These are phyloP conservation scores for Symbiodinium pilosum DNA, from an alignment of 73 alveolate species.

Conservation along the genomic window DNA sequence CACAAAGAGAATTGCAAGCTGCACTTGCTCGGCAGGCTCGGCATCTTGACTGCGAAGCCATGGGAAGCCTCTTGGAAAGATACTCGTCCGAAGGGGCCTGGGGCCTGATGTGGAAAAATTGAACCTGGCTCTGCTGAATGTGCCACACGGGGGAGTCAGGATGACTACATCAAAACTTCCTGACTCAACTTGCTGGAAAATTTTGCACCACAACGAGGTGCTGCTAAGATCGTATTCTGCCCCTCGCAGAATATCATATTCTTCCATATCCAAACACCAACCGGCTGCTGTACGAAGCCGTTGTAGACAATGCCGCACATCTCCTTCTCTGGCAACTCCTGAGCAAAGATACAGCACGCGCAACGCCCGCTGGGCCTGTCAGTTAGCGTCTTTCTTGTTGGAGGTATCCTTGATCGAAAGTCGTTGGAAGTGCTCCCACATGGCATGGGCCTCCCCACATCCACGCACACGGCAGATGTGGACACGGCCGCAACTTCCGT, in stretches of 20 bases:
- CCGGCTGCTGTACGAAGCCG: too few species aligned
- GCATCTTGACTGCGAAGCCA: not conserved
- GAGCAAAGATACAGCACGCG: not conserved
- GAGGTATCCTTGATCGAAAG: not conserved
- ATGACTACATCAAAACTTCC: not conserved
- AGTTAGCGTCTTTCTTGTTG: not conserved
- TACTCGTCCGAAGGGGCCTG: not conserved
- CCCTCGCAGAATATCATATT: too few species aligned
- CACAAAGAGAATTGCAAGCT: not conserved
- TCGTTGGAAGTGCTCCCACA: not conserved
- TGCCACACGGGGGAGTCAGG: constrained; percentile 17
- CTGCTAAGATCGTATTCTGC: too few species aligned
- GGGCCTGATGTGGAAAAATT: not conserved
- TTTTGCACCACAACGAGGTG: too few species aligned
- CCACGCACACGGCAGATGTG: constrained; percentile 29
- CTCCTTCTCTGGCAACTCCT: not conserved
- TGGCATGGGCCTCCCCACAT: not conserved
- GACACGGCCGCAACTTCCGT: not conserved
- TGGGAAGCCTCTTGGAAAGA: not conserved
- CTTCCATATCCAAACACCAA: too few species aligned
- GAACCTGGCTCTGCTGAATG: not conserved
- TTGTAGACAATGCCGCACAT: too few species aligned
- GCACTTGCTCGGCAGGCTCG: too few species aligned
- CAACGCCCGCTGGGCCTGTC: not conserved
- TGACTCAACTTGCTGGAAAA: too few species aligned